phyloP scores from a whole-genome alignment of 2,329 filamentous ascomycete genomes.

The Aspergillus quadrilineatus region DNA sequence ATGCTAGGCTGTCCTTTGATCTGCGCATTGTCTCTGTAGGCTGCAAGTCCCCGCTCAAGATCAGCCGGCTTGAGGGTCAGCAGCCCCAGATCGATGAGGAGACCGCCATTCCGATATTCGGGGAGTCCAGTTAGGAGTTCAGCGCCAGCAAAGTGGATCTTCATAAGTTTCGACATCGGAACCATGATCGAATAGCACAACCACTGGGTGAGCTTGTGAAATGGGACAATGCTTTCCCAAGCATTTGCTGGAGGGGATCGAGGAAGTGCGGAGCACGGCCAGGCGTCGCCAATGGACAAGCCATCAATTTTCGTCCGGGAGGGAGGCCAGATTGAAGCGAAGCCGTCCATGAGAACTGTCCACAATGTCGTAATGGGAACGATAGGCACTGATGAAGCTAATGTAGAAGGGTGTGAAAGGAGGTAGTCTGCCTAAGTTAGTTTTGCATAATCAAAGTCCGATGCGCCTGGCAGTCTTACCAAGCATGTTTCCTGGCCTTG shows the following conservation, averaged over 20 bases:
- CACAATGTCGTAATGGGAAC: constrained; percentile 84
- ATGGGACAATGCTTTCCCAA: constrained; percentile 82
- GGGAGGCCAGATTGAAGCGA: constrained; percentile 83
- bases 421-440: constrained; percentile 67
- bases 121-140: constrained; percentile 84
- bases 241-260: constrained; percentile 62
- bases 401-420: constrained; percentile 85
- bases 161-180: constrained; percentile 78
- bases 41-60: constrained; percentile 66
- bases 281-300: constrained; percentile 85
- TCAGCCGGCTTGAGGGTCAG: constrained; percentile 72
- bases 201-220: constrained; percentile 95
- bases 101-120: constrained; percentile 87
- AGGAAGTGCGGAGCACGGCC: constrained; percentile 84
- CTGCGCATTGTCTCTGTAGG: constrained; percentile 68
- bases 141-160: constrained; percentile 75
- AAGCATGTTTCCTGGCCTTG: constrained; percentile 89
- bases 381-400: constrained; percentile 83
- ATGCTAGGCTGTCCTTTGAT: constrained; percentile 69
- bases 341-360: constrained; percentile 83
- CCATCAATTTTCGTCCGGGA: constrained; percentile 86
- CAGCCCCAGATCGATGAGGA: constrained; percentile 82
- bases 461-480: constrained; percentile 55
- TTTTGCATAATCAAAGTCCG: constrained; percentile 4
- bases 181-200: constrained; percentile 92